Evolutionary conservation across 2,329 filamentous ascomycete genomes (phyloP).

Genomic region (Apiospora sp.): DNA sequence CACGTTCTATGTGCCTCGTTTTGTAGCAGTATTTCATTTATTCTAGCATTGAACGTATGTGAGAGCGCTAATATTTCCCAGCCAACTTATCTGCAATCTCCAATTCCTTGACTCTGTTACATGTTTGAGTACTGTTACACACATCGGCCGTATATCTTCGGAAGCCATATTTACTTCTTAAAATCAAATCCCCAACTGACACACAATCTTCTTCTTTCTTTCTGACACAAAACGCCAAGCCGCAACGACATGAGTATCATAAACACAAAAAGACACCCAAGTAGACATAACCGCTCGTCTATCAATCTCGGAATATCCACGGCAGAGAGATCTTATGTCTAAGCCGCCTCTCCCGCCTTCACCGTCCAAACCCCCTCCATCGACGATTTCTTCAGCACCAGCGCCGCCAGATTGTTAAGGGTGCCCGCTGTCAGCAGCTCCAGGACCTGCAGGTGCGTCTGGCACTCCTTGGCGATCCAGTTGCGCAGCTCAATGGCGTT

Average conservation of each 20-base stretch:
- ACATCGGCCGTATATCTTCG: too few species aligned
- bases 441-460: conserved; percentile 61
- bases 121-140: not conserved
- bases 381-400: conserved; percentile 15
- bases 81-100: not conserved
- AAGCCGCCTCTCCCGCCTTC: not conserved
- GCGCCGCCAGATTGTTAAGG: not conserved
- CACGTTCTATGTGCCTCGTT: not conserved
- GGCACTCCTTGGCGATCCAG: conserved; percentile 57
- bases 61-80: not conserved
- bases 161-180: not conserved
- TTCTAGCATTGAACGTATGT: not conserved
- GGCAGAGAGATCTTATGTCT: not conserved
- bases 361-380: conserved; percentile 15
- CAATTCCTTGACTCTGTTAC: not conserved
- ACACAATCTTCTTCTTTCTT: not conserved
- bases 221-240: not conserved
- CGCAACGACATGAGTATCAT: not conserved
- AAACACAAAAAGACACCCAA: not conserved
- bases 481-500: conserved; percentile 60
- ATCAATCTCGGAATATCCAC: not conserved
- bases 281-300: not conserved
- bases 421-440: conserved; percentile 61
- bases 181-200: not conserved
- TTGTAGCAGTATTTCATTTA: not conserved